These are phyloP conservation scores for Arabis hirsuta DNA, from an alignment of 345 rosid genomes.

Conservation along the genomic window DNA sequence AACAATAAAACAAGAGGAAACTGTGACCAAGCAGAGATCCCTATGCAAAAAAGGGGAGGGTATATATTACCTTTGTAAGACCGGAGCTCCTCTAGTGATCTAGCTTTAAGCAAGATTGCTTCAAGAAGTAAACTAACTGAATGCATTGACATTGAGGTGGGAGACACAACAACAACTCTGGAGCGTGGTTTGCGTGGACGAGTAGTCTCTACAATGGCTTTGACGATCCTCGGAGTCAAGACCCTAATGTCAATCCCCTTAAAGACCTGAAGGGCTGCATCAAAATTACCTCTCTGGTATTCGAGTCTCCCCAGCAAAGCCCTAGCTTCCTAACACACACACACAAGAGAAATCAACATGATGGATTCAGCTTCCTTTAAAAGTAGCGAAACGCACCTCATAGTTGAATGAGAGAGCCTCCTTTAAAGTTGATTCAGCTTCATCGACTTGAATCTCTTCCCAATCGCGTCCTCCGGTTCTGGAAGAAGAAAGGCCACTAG, in stretches of 20 bases:
- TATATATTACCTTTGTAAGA: conserved; percentile 58
- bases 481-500: conserved; percentile 83
- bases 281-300: conserved; percentile 87
- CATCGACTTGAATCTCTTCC: conserved; percentile 89
- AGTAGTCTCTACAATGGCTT: conserved; percentile 67
- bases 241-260: conserved; percentile 79
- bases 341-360: background rate
- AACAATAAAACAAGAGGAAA: conserved; percentile 40
- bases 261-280: conserved; percentile 95
- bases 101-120: conserved; percentile 88
- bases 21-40: background rate
- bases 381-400: conserved; percentile 54
- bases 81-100: conserved; percentile 76
- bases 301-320: conserved; percentile 94
- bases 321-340: conserved; percentile 85
- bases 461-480: conserved; percentile 63
- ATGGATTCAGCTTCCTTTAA: no score
- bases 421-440: conserved; percentile 92
- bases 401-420: conserved; percentile 98
- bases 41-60: background rate
- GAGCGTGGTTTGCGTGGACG: conserved; percentile 60
- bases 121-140: conserved; percentile 88
- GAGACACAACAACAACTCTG: conserved; percentile 53
- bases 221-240: conserved; percentile 69
- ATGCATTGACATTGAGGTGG: conserved; percentile 78